Base-by-base conservation (phyloP, 2,329 filamentous ascomycete genomes). In the Beauveria pseudobassiana region DNA sequence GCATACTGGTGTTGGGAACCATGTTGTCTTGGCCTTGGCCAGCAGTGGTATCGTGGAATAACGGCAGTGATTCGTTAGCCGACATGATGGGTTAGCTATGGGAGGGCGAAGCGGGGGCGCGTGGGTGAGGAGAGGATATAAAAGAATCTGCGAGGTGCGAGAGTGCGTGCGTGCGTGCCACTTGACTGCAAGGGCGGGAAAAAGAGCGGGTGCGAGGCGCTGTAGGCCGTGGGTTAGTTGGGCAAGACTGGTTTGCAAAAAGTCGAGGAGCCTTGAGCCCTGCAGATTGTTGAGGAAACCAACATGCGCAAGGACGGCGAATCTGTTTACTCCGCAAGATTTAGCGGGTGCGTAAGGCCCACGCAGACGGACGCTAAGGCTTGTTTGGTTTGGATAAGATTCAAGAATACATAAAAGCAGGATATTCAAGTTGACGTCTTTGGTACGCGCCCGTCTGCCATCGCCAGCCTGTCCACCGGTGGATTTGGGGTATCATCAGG, bases 241-340 rank as follows among this genome's bases (percentile, higher is more conserved):
- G 45, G 34, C 20, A 51, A 20, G 56, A 30, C 46, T 42, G 22
- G 59, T 38, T 58, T 62, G 60, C 53, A 57, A 48, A 57, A 16
- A 30, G 22, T 56, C 52, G 52, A 26, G 60, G 53, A 26, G 45
- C 45, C 58, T 34, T 43, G 60, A 26, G 46, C 46, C 59, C 38
- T 45, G 46, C 46, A 62, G 60, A 58, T 62, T 62, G 60, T 62
- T 62, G 60, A 62, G 60, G 48, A 62, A 62, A 50, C 53, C 52
- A 58, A 62, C 60, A 58, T 62, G 60, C 28, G 38, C 53, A 10
- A 48, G 60, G 46, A 52, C 48, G 14, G 48, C 20, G 53, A 48
- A 43, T 43, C 60, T 48, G 58, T 53, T 62, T 53, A 54, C 60
- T 62, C 48, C 2, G 34, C 30, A 49, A 50, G 60, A 51, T 62